These are phyloP conservation scores for Picochlorum sp. DNA, from an alignment of 139 green algal genomes.

Conservation along the genomic window DNA sequence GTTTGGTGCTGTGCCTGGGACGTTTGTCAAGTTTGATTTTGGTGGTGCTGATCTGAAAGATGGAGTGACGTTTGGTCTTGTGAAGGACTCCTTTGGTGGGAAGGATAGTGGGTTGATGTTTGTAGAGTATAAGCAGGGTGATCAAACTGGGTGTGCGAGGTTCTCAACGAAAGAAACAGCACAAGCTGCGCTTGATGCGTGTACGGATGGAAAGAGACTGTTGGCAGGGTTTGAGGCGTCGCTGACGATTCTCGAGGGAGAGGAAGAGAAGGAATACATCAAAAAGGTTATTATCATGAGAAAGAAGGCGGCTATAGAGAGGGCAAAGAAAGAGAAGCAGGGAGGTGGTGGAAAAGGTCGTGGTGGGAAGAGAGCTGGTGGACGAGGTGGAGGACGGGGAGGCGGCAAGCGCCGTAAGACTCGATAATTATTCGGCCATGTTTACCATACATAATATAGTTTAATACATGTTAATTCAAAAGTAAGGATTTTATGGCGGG, in stretches of 20 bases:
- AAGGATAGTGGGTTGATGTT: conserved; percentile 31
- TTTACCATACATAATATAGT: no score
- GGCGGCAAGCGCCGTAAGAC: conserved; percentile 17
- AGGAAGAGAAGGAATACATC: conserved; percentile 54
- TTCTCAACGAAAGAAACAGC: conserved; percentile 36
- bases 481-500: conserved; percentile 16
- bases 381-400: conserved; percentile 22
- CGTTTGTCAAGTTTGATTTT: conserved; percentile 35
- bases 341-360: not conserved
- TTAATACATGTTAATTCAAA: not conserved
- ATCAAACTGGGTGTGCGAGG: conserved; percentile 34
- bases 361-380: conserved; percentile 8
- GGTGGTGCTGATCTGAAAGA: conserved; percentile 24
- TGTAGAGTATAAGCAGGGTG: conserved; percentile 40
- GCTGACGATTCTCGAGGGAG: conserved; percentile 43
- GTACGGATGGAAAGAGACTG: conserved; percentile 31
- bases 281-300: conserved; percentile 28
- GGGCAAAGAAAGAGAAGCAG: not conserved
- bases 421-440: not conserved
- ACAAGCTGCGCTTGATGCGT: conserved; percentile 11
- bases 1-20: conserved; percentile 17
- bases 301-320: not conserved
- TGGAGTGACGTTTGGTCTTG: conserved; percentile 20
- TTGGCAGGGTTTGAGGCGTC: conserved; percentile 35
- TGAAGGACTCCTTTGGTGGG: conserved; percentile 45